A percentile compares a stretch with the other conserved stretches of the same genome.
These are phyloP conservation scores for Neoascochyta sp. DNA, from an alignment of 2,329 filamentous ascomycete genomes.

Conservation along the genomic window DNA sequence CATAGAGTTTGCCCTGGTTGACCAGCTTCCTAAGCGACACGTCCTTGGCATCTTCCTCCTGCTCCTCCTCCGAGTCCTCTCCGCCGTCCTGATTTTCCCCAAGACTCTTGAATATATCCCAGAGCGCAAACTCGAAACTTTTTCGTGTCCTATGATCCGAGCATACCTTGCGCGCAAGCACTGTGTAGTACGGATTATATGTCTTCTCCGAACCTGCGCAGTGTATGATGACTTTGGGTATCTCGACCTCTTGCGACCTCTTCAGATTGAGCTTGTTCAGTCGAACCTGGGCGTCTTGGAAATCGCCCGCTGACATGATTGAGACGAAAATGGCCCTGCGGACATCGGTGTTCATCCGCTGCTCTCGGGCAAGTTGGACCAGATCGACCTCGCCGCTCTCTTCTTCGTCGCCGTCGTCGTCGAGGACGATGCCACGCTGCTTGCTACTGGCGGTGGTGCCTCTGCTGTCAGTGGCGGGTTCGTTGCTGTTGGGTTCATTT, in stretches of 20 bases:
- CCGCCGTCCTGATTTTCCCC: slow-evolving; percentile 70
- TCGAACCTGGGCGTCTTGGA: slow-evolving; percentile 75
- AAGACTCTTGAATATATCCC: slow-evolving; percentile 79
- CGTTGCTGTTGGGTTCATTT: slow-evolving; percentile 39
- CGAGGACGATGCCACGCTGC: slow-evolving; percentile 5
- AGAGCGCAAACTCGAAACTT: slow-evolving; percentile 81
- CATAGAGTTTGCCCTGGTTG: slow-evolving; percentile 66
- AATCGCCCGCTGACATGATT: slow-evolving; percentile 80
- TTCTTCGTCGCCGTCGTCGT: slow-evolving; percentile 15
- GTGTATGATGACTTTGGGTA: slow-evolving; percentile 81
- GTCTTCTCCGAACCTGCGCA: slow-evolving; percentile 77
- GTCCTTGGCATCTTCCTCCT: slow-evolving; percentile 49
- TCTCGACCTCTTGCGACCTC: slow-evolving; percentile 78
- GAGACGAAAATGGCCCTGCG: slow-evolving; percentile 90
- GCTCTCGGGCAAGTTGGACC: slow-evolving; percentile 67
- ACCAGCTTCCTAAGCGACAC: slow-evolving; percentile 58
- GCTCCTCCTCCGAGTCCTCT: slow-evolving; percentile 55
- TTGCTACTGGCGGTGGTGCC: slow-evolving; percentile 17
- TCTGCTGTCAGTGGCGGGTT: slow-evolving; percentile 36
- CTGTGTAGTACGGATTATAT: slow-evolving; percentile 91
- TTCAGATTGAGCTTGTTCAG: slow-evolving; percentile 81
- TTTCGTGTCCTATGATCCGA: slow-evolving; percentile 71
- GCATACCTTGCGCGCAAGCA: slow-evolving; percentile 77
- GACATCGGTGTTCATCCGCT: slow-evolving; percentile 82
- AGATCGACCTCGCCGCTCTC: slow-evolving; percentile 57